These are phyloP conservation scores for Theileria annulata DNA, from an alignment of 169 alveolate species.

Conservation along the genomic window DNA sequence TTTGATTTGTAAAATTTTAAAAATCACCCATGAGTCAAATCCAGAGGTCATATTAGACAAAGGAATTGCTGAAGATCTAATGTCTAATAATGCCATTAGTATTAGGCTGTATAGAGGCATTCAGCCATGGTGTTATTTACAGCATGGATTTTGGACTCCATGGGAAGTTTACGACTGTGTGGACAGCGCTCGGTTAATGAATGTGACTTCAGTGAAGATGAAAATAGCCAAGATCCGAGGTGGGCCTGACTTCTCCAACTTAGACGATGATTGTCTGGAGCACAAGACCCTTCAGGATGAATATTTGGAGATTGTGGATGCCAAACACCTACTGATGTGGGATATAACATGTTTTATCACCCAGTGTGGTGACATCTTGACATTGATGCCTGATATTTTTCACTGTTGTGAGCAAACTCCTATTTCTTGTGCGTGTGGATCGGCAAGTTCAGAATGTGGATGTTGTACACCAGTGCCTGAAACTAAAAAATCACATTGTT, in stretches of 20 bases:
- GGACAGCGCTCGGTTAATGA: slow-evolving; percentile 12
- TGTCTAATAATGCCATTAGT: not conserved
- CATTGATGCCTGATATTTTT: not conserved
- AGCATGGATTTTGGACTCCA: not conserved
- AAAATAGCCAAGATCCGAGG: slow-evolving; percentile 2
- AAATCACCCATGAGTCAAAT: not conserved
- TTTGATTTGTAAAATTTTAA: not conserved
- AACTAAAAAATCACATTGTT: not conserved
- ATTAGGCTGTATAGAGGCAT: slow-evolving; percentile 5
- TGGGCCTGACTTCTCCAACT: not conserved
- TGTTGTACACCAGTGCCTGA: not conserved
- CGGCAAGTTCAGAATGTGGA: not conserved
- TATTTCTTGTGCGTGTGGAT: not conserved
- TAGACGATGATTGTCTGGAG: not conserved
- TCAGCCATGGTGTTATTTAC: slow-evolving; percentile 25
- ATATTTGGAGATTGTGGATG: slow-evolving; percentile 7
- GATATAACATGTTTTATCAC: not conserved
- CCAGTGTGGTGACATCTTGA: not conserved
- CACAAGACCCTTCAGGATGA: not conserved
- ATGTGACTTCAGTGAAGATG: not conserved
- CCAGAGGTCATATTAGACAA: not conserved
- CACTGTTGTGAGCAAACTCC: not conserved
- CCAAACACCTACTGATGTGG: not conserved
- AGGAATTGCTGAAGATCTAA: slow-evolving; percentile 1
- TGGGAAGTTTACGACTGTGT: slow-evolving; percentile 21